A percentile compares a stretch with the other conserved stretches of the same genome.
phyloP scores from a whole-genome alignment of 1,284 basidiomycete species.

The Ceratobasidium sp. region DNA sequence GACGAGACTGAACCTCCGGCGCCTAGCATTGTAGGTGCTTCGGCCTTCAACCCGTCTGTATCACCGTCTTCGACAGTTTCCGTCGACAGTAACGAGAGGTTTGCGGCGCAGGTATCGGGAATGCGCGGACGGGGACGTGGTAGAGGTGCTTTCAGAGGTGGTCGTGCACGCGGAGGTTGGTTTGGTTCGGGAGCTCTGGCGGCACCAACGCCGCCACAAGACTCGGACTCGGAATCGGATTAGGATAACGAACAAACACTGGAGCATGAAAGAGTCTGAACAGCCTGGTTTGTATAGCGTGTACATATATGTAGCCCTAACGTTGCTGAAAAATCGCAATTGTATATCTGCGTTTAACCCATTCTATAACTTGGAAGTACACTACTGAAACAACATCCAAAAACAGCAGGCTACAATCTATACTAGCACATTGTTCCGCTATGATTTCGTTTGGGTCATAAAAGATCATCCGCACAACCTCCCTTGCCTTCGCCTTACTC shows the following conservation, averaged over 20 bases:
- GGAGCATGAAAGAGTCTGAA: too few species aligned
- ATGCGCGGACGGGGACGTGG: neutral
- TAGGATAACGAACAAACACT: too few species aligned
- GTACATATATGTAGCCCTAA: slow-evolving; percentile 20
- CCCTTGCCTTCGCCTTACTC: slow-evolving; percentile 16
- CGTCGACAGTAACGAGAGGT: too few species aligned
- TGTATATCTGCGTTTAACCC: slow-evolving; percentile 2
- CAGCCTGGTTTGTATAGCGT: neutral
- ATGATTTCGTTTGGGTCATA: neutral
- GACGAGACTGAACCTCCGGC: too few species aligned
- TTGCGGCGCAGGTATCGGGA: neutral
- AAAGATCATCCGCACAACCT: neutral
- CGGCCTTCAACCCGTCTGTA: too few species aligned
- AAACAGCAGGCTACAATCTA: slow-evolving; percentile 18
- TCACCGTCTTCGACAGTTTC: too few species aligned
- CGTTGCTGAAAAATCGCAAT: slow-evolving; percentile 12
- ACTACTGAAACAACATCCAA: slow-evolving; percentile 14
- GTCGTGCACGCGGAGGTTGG: neutral
- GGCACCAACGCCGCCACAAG: neutral
- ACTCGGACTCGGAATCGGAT: neutral
- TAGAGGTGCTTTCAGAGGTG: neutral
- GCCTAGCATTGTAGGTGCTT: too few species aligned
- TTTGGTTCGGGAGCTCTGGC: neutral
- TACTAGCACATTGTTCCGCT: neutral
- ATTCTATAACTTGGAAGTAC: slow-evolving; percentile 5